These are phyloP conservation scores for Yamadazyma sp. DNA, from an alignment of 805 yeast genomes.

Conservation along the genomic window DNA sequence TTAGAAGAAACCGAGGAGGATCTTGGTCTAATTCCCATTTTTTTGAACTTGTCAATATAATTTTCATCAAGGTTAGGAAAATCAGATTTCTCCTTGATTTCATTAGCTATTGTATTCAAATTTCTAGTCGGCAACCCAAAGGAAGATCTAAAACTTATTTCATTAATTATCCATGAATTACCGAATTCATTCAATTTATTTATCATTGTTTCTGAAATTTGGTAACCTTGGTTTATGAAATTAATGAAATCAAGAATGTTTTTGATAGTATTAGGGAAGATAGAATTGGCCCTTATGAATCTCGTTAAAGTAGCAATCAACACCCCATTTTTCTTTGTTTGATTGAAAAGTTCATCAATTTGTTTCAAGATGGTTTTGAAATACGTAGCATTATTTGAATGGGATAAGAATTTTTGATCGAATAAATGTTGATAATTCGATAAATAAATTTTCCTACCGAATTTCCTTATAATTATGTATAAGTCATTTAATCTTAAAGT, in stretches of 20 bases:
- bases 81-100: not conserved
- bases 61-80: constrained; percentile 11
- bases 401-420: constrained; percentile 37
- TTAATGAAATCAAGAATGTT: constrained; percentile 38
- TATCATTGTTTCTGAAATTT: constrained; percentile 26
- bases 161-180: constrained; percentile 41
- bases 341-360: constrained; percentile 38
- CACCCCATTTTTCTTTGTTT: constrained; percentile 47
- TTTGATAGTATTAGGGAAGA: constrained; percentile 31
- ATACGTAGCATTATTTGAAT: constrained; percentile 21
- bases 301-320: constrained; percentile 47
- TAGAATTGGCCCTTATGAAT: constrained; percentile 41
- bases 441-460: constrained; percentile 46
- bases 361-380: constrained; percentile 23
- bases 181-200: constrained; percentile 36
- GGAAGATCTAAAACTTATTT: constrained; percentile 38
- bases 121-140: constrained; percentile 18
- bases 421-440: constrained; percentile 43
- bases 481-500: constrained; percentile 49
- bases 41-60: constrained; percentile 12
- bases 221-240: constrained; percentile 39
- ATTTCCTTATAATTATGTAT: constrained; percentile 43
- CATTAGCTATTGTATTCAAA: not conserved
- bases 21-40: constrained; percentile 19
- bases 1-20: constrained; percentile 26